Evolutionary conservation across 192 early-diverging fungal genomes (phyloP).

Genomic region (Umbelopsis sp.): DNA sequence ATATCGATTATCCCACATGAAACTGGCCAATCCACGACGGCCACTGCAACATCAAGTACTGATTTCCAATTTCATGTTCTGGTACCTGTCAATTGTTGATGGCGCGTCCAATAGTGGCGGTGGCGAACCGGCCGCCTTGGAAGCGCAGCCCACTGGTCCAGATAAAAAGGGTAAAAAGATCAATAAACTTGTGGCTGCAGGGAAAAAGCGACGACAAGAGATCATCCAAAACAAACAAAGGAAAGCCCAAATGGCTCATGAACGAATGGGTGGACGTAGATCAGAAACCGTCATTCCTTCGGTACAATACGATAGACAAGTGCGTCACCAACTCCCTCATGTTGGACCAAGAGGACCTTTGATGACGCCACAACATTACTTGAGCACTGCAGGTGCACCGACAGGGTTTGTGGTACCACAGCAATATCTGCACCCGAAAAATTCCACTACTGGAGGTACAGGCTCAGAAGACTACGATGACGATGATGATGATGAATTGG

Average conservation of each 20-base stretch:
- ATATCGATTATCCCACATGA: conserved; percentile 73
- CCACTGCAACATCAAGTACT: conserved; percentile 75
- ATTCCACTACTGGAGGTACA: background rate
- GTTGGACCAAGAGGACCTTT: background rate
- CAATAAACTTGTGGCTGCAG: conserved; percentile 9
- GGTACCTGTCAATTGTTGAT: conserved; percentile 77
- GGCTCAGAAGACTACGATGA: background rate
- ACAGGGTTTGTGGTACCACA: conserved; percentile 38
- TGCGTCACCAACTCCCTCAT: conserved; percentile 3
- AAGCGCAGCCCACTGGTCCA: conserved; percentile 25
- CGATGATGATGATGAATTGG: background rate
- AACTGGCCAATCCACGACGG: conserved; percentile 75
- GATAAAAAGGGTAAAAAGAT: conserved; percentile 17
- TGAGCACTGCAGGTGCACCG: background rate
- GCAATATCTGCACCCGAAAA: conserved; percentile 27
- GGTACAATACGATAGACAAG: conserved; percentile 16
- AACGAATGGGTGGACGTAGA: conserved; percentile 6
- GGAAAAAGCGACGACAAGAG: conserved; percentile 12
- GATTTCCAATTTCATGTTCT: conserved; percentile 83
- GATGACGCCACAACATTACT: conserved; percentile 17
- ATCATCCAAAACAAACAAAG: conserved; percentile 17
- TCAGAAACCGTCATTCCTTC: background rate
- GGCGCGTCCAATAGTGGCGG: conserved; percentile 44
- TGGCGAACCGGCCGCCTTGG: conserved; percentile 40
- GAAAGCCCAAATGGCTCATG: background rate